phyloP scores from a whole-genome alignment of 2,329 filamentous ascomycete genomes.

The Leptographium wingfieldii region DNA sequence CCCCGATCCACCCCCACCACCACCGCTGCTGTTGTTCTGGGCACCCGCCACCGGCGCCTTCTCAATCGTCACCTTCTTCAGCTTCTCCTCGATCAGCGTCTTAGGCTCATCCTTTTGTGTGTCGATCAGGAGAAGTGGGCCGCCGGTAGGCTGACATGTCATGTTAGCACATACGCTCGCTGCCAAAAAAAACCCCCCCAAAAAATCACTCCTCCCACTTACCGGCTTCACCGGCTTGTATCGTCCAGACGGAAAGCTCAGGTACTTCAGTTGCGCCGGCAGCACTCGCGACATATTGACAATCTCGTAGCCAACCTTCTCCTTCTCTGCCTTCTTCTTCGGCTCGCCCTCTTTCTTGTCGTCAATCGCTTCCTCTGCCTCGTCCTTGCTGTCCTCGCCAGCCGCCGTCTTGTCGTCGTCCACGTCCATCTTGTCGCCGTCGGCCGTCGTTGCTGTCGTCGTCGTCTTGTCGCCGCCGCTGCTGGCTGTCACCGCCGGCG shows the following conservation, averaged over 20 bases:
- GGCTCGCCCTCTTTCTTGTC: constrained; percentile 50
- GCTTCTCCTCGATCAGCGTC: constrained; percentile 76
- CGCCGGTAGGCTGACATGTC: constrained; percentile 64
- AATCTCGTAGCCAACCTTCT: constrained; percentile 92
- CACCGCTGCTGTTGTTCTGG: neutral
- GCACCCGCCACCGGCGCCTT: constrained; percentile 42
- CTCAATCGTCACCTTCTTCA: constrained; percentile 64
- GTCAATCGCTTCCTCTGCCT: constrained; percentile 42
- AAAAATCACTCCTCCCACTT: constrained; percentile 11
- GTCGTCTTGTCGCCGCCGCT: constrained; percentile 3
- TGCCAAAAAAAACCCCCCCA: too few species aligned
- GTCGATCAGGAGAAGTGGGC: constrained; percentile 83
- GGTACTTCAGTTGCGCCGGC: constrained; percentile 85
- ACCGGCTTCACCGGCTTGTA: constrained; percentile 89
- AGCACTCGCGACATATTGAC: constrained; percentile 96
- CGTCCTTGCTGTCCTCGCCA: constrained; percentile 42
- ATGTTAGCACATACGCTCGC: too few species aligned
- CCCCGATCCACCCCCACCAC: neutral
- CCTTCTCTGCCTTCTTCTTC: constrained; percentile 89
- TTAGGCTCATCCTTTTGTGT: constrained; percentile 68
- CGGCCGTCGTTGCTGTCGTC: neutral
- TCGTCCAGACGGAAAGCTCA: constrained; percentile 79
- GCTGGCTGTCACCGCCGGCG: neutral
- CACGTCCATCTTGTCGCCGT: constrained; percentile 74
- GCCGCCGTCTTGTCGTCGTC: constrained; percentile 50